Base-by-base conservation (phyloP, 2,329 filamentous ascomycete genomes). In the Chrysoporthe austroafricana region DNA sequence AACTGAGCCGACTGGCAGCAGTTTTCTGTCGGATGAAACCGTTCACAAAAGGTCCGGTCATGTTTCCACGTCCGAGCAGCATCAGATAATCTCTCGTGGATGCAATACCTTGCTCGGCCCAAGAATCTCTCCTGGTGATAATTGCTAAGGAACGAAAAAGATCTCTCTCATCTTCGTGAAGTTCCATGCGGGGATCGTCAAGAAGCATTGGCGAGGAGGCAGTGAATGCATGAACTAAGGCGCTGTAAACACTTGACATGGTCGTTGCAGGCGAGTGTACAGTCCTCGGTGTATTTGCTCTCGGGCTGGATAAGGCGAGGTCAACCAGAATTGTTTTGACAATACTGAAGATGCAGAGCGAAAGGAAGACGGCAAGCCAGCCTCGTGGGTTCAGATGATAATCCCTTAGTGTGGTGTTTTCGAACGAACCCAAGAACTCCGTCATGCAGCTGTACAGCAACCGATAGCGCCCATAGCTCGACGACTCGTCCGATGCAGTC, bases 321-420 rank as follows among this genome's bases (percentile, higher is more conserved):
- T 86, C 84, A 18, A 83, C 77, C 5, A 88, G 76, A 1, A 88
- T 79, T 0, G 85, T 85, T 61, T 83, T 82, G 26, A 84, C 80
- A 39, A 85, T 78, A 73, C 85, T 88, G 72, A 88, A 87, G n/a
- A 88, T 83, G 73, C 86, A 87, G 21, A 88, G 75, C 14, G 86
- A 83, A 62, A 85, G 77, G 68, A 88, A 86, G 4, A 82, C 74
- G 2, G 86, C 83, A 18, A 87, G 74, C 82, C 84, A 86, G 65
- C 79, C 79, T 70, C 79, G 81, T 9, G 80, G 77, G 34, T 79
- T 78, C 32, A 80, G 74, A 5, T 77, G 74, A n/a, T 76, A 75
- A 43, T 76, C 76, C 34, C 79, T 77, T 66, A 81, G 74, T 2
- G 82, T 79, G 21, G 78, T 78, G 4, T 76, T 76, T 70, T 88